Percentiles rank a stretch among this genome's conserved stretches.
Evolutionary conservation across 176 grass and related monocot genomes (phyloP).

Genomic region (Carex myosuroides): DNA sequence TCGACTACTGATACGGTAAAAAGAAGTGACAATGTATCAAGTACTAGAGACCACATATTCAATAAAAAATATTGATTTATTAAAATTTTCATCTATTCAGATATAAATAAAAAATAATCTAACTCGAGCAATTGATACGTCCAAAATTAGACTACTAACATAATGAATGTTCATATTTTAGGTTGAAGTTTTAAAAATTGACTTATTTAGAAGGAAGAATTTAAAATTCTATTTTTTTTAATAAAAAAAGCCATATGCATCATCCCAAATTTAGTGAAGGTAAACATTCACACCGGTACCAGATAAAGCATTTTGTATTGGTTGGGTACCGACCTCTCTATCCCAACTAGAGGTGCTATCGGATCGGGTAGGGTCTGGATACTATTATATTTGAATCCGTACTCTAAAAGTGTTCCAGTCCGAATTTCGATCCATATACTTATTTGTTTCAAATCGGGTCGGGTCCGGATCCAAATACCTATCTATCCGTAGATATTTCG

Average conservation of each 20-base stretch:
- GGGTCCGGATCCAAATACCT: too few relatives aligned
- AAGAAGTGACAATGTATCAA: too few relatives aligned
- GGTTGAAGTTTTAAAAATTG: background rate
- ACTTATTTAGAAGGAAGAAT: background rate
- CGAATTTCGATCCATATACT: too few relatives aligned
- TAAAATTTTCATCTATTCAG: background rate
- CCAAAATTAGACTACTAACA: background rate
- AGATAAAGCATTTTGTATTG: background rate
- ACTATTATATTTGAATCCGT: too few relatives aligned
- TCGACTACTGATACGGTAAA: too few relatives aligned
- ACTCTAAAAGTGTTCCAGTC: too few relatives aligned
- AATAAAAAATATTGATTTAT: background rate
- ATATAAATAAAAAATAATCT: background rate
- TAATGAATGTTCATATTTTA: background rate
- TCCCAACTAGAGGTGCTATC: background rate
- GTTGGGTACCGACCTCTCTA: background rate
- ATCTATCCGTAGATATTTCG: too few relatives aligned
- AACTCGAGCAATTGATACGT: background rate
- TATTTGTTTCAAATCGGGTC: too few relatives aligned
- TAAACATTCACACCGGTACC: background rate
- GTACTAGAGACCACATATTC: too few relatives aligned
- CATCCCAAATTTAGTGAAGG: background rate
- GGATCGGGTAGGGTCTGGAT: too few relatives aligned
- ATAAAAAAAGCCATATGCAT: background rate
- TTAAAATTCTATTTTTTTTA: background rate